Conservation (phyloP, 2,329 filamentous ascomycete genomes). For the Trichoderma simmonsii region DNA sequence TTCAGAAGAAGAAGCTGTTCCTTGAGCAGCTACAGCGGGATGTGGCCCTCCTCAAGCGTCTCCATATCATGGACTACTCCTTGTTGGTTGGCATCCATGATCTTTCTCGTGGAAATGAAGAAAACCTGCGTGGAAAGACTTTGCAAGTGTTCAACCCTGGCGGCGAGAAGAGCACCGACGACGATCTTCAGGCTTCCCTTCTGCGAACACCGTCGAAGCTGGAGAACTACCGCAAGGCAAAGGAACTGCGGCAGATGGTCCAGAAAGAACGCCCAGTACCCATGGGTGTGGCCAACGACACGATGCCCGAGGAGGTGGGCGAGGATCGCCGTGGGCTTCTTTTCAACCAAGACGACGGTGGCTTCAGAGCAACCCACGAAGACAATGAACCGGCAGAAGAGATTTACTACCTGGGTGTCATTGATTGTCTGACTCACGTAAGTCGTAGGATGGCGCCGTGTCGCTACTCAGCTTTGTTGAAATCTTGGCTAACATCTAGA, state of each 20-base stretch:
- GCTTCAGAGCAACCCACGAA: slow-evolving; percentile 89
- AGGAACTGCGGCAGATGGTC: slow-evolving; percentile 87
- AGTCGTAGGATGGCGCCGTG: slow-evolving; percentile 40
- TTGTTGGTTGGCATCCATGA: slow-evolving; percentile 94
- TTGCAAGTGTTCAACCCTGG: slow-evolving; percentile 92
- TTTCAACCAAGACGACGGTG: slow-evolving; percentile 93
- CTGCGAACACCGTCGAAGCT: slow-evolving; percentile 90
- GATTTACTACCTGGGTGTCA: slow-evolving; percentile 97
- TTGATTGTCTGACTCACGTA: slow-evolving; percentile 96
- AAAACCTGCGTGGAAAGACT: slow-evolving; percentile 86
- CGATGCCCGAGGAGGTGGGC: slow-evolving; percentile 87
- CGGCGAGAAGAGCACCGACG: slow-evolving; percentile 56
- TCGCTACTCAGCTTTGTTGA: neutral
- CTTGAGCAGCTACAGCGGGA: slow-evolving; percentile 85
- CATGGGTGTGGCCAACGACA: slow-evolving; percentile 75
- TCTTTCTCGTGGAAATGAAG: slow-evolving; percentile 83
- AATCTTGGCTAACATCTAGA: slow-evolving; percentile 23
- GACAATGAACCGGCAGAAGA: slow-evolving; percentile 81
- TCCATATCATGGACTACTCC: slow-evolving; percentile 99
- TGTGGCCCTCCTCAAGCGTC: slow-evolving; percentile 77
- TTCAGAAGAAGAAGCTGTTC: slow-evolving; percentile 83
- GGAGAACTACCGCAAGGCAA: slow-evolving; percentile 85
- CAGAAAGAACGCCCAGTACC: slow-evolving; percentile 91
- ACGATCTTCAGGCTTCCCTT: slow-evolving; percentile 64
- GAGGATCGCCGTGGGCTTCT: slow-evolving; percentile 70